phyloP scores from a whole-genome alignment of 1,284 basidiomycete species.

The Wallemia mellicola region DNA sequence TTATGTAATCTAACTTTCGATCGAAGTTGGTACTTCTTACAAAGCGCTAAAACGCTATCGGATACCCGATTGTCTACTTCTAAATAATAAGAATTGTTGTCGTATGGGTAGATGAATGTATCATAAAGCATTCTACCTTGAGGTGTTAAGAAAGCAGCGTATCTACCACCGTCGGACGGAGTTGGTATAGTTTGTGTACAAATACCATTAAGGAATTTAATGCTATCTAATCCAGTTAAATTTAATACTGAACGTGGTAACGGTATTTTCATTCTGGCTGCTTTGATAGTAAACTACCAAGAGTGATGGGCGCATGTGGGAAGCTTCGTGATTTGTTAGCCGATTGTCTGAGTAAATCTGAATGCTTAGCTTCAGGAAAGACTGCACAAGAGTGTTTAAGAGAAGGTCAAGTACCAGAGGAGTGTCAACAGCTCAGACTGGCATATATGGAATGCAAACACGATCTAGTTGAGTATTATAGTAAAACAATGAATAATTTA shows the following conservation, averaged over 20 bases:
- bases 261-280: no score
- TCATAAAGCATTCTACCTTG: constrained; percentile 69
- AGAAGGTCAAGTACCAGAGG: constrained; percentile 37
- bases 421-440: constrained; percentile 38
- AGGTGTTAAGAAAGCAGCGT: constrained; percentile 55
- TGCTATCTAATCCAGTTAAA: constrained; percentile 48
- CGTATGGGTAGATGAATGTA: constrained; percentile 40
- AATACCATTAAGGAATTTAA: constrained; percentile 66
- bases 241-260: constrained; percentile 38
- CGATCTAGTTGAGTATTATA: no score
- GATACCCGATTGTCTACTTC: constrained; percentile 1
- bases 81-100: background rate
- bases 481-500: no score
- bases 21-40: constrained; percentile 64
- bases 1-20: constrained; percentile 61
- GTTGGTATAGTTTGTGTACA: constrained; percentile 31
- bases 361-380: constrained; percentile 38
- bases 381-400: constrained; percentile 48
- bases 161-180: constrained; percentile 27
- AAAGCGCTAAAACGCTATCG: constrained; percentile 22
- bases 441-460: constrained; percentile 64
- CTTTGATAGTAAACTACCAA: no score
- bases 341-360: constrained; percentile 43
- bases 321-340: constrained; percentile 40
- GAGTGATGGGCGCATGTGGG: constrained; percentile 34